These are phyloP conservation scores for Phyllosticta citribraziliensis DNA, from an alignment of 2,329 filamentous ascomycete genomes.

Conservation along the genomic window DNA sequence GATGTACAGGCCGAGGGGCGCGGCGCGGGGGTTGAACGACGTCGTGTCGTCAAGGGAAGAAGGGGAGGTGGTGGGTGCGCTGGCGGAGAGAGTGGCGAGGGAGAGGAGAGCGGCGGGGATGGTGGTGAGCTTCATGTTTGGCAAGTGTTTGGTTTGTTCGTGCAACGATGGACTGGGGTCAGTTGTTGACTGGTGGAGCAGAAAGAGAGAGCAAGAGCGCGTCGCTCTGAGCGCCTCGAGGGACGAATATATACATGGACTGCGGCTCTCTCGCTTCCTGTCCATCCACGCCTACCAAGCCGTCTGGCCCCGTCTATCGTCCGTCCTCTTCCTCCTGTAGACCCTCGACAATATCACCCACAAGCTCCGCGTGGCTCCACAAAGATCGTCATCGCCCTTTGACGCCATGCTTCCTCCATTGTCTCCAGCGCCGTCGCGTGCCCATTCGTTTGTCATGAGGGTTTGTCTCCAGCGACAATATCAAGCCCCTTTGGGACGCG, in stretches of 20 bases:
- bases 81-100: neutral
- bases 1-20: neutral
- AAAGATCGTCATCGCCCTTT: neutral
- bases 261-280: neutral
- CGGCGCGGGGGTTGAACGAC: neutral
- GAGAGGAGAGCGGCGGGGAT: neutral
- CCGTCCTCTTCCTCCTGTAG: neutral
- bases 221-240: neutral
- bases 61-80: neutral
- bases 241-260: neutral
- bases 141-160: neutral
- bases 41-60: too few relatives aligned
- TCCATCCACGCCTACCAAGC: neutral
- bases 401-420: neutral
- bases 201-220: neutral
- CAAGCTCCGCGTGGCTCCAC: neutral
- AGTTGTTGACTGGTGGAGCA: neutral
- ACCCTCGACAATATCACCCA: neutral
- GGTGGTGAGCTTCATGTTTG: neutral
- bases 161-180: neutral
- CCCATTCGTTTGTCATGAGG: neutral
- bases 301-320: neutral
- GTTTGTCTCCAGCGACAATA: neutral
- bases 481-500: neutral
- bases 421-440: neutral